phyloP scores from a whole-genome alignment of 1,284 basidiomycete genomes.

The Omphalotus olearius region DNA sequence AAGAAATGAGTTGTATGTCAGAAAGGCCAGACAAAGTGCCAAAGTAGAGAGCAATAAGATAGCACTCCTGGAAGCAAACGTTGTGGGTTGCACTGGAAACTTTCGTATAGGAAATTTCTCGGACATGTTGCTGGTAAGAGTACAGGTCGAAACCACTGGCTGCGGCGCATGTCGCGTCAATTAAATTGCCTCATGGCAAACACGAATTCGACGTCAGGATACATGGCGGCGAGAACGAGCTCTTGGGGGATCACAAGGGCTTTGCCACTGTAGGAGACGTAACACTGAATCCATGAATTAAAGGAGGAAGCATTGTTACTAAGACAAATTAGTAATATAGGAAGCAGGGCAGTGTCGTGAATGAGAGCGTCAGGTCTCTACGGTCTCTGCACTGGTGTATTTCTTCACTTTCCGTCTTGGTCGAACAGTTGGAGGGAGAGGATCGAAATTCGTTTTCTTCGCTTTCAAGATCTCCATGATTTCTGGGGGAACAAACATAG shows the following conservation, averaged over 20 bases:
- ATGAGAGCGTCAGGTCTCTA: conserved; percentile 23
- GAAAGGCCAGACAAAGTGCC: conserved; percentile 4
- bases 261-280: no score
- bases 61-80: not conserved
- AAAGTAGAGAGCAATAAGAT: conserved; percentile 1
- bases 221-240: no score
- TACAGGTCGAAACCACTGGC: not conserved
- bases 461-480: conserved; percentile 74
- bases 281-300: no score
- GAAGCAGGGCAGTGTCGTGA: no score
- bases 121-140: conserved; percentile 1
- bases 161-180: not conserved
- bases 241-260: no score
- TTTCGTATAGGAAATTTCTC: not conserved
- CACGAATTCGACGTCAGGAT: conserved; percentile 4
- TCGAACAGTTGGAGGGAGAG: conserved; percentile 27
- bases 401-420: conserved; percentile 38
- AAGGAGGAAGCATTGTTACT: no score
- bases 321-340: no score
- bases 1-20: conserved; percentile 1
- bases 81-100: not conserved
- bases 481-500: conserved; percentile 38
- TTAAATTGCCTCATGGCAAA: conserved; percentile 7
- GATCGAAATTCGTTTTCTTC: conserved; percentile 60
- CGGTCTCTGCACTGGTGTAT: conserved; percentile 49